Base-by-base conservation (phyloP, 208 protist species). In the Trypanosoma lewisi region DNA sequence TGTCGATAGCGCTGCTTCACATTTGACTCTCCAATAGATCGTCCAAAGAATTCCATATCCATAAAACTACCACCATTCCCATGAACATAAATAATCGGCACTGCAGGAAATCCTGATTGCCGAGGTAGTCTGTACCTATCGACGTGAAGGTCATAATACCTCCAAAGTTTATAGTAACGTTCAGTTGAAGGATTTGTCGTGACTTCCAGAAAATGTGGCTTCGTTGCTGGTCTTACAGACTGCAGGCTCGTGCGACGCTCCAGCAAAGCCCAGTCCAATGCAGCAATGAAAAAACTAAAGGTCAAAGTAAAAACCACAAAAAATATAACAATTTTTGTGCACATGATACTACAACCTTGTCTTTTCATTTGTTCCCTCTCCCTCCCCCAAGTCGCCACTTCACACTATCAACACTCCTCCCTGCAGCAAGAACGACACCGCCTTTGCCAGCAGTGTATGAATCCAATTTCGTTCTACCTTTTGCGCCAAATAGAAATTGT, bases 61-160 rank as follows among this genome's bases (percentile, higher is more conserved):
- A 69, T 75, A 76, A 82, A 93, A 42, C 83, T 88, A 21, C 87
- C 87, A 37, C 68, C 87, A 73, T 93, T 93, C 31, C 87, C 87
- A 55, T 90, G 87, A 36, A 93, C 75, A 63, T 93, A 93, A 9
- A 93, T 1, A 34, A 83, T 61, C 2, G 87, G 87, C 14, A 93
- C 76, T 19, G 76, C 73, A 19, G 58, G 52, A 27, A 79, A 69
- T 12, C 60, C 72, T 11, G 47, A 28, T 16, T 57, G 28, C 7
- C 47, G 33, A 44, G 73, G 73, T 30, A 48, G 8, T 17, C 78
- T 55, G 63, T 84, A 84, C 6, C 60, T 55, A 67, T 90, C 83
- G 5, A 80, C 78, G 34, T 72, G 34, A 63, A 78, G 83, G 70
- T 93, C 87, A 60, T 83, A 77, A 42, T 78, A 82, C 45, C 87